Evolutionary conservation across 176 grass and related monocot species (phyloP).

Genomic region (Aegilops sharonensis): DNA sequence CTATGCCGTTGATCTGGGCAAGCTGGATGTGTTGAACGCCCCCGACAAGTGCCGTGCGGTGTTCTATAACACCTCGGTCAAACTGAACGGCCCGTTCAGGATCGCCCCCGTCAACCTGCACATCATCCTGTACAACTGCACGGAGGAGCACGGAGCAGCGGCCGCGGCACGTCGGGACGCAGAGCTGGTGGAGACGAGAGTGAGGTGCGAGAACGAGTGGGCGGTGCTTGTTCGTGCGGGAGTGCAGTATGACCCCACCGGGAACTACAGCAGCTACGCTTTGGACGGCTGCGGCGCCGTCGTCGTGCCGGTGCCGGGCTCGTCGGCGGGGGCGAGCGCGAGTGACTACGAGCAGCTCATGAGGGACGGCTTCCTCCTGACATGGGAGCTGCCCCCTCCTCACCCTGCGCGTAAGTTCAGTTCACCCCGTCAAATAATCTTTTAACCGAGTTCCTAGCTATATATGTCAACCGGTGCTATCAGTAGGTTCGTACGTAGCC

Average conservation of each 20-base stretch:
- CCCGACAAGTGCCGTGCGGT: rapidly evolving
- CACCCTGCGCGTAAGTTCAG: not conserved
- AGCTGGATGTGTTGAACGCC: not conserved
- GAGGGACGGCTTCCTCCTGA: not conserved
- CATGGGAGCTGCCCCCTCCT: not conserved
- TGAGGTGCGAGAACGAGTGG: not conserved
- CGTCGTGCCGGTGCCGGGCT: not conserved
- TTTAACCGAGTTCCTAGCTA: no score
- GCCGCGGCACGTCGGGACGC: not conserved
- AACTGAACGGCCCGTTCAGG: rapidly evolving
- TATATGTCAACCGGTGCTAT: no score
- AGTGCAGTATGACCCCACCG: rapidly evolving
- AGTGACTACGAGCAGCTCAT: not conserved
- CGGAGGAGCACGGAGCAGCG: not conserved
- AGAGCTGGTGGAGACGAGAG: not conserved
- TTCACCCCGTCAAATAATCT: no score
- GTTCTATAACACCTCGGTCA: no score
- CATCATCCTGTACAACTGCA: not conserved
- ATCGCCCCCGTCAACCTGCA: not conserved
- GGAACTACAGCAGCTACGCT: rapidly evolving
- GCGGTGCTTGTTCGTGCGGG: not conserved
- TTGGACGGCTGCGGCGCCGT: rapidly evolving
- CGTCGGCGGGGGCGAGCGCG: not conserved
- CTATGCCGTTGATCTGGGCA: not conserved
- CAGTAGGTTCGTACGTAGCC: no score